Evolutionary conservation across 1,284 basidiomycete genomes (phyloP).

Genomic region (Ganoderma sp.): DNA sequence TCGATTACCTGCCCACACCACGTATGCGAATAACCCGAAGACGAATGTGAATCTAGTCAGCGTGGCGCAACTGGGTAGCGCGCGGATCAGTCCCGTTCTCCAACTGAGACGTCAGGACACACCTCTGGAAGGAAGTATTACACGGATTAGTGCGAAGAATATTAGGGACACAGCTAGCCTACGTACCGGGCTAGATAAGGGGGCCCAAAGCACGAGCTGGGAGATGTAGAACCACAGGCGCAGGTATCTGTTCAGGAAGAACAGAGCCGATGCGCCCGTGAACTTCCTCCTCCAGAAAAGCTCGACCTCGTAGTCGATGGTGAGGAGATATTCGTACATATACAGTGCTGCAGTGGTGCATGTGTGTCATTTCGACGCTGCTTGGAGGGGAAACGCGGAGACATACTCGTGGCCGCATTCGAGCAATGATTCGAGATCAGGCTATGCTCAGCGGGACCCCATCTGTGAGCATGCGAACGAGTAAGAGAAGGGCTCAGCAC

Average conservation of each 20-base stretch:
- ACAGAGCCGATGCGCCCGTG: slow-evolving; percentile 8
- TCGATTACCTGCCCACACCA: not conserved
- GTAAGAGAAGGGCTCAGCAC: not conserved
- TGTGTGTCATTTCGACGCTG: not conserved
- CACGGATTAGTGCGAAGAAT: not conserved
- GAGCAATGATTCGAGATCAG: not conserved
- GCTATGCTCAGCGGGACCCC: not conserved
- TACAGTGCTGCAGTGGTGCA: slow-evolving; percentile 2
- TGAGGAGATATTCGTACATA: slow-evolving; percentile 15
- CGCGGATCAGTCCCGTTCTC: not conserved
- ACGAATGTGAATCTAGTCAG: not conserved
- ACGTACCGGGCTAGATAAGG: not conserved
- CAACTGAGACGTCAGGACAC: not conserved
- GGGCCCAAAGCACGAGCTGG: not conserved
- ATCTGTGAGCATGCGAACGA: not conserved
- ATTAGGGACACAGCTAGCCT: not conserved
- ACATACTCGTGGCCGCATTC: not conserved
- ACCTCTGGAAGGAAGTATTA: not conserved
- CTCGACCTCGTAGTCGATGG: slow-evolving; percentile 8
- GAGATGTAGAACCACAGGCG: not conserved
- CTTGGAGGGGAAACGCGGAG: not conserved
- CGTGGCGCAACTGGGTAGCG: not conserved
- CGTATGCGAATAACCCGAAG: not conserved
- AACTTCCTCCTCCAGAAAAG: slow-evolving; percentile 8
- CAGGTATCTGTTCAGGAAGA: slow-evolving; percentile 13